These are phyloP conservation scores for Termitomyces sp. DNA, from an alignment of 768 basidiomycete species.

Conservation along the genomic window DNA sequence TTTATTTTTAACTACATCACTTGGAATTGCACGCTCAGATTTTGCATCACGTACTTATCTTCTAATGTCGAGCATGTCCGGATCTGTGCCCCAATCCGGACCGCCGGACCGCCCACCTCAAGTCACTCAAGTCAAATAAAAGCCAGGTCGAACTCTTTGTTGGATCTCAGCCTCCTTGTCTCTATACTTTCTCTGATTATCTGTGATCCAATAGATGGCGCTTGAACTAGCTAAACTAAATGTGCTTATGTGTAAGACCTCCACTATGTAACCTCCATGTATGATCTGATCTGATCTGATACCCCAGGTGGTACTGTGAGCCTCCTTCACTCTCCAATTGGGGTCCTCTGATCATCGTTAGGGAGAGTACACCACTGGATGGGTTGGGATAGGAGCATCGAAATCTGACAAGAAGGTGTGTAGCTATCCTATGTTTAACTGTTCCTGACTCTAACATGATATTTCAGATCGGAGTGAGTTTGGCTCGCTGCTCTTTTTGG, in stretches of 20 bases:
- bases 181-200: neutral
- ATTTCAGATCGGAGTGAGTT: conserved; percentile 67
- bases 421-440: neutral
- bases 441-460: neutral
- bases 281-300: conserved; percentile 5
- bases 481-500: neutral
- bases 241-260: conserved; percentile 70
- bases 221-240: conserved; percentile 51
- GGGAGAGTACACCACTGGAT: conserved; percentile 95
- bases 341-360: conserved; percentile 11
- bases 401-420: conserved; percentile 91
- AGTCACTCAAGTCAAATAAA: neutral
- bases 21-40: neutral
- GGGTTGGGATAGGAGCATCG: conserved; percentile 88
- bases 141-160: neutral
- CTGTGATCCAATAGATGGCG: conserved; percentile 29
- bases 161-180: neutral
- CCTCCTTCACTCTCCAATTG: neutral
- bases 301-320: conserved; percentile 38
- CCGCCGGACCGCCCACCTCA: conserved; percentile 9
- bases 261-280: neutral
- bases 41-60: neutral
- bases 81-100: conserved; percentile 3
- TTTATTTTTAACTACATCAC: neutral
- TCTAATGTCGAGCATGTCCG: neutral